Evolutionary conservation across 73 alveolate genomes (phyloP), one percentile per base, ranked within the genome.

Genomic region (Paramecium primaurelia): DNA sequence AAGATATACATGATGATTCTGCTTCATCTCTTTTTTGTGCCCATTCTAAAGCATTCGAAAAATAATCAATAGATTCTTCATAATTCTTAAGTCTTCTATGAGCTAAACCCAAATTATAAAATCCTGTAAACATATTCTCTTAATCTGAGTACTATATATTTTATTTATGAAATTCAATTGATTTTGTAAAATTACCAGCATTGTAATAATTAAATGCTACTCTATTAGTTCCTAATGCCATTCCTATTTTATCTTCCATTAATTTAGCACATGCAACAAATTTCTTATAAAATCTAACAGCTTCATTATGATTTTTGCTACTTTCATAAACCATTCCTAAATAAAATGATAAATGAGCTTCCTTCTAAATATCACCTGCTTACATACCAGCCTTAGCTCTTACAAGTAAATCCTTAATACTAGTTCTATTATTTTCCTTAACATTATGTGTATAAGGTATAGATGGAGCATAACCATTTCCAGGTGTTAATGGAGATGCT

Each of bases 401-500:
- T 89, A 98, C 95, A 59, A 95, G 86, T 88, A 98, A 96, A 92
- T 98, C 99, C 93, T 98, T 94, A 71, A 98, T 93, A 69, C 96
- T 92, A 12, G 96, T 92, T 95, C 93, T 86, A 88, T 86, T 88
- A 28, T 34, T 64, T 90, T 97, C 93, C 85, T 95, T 95, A 51
- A 94, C 92, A 85, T 96, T 96, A 40, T 77, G 93, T 20, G 89
- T 92, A 10, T 93, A 95, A 20, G 99, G 99, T 59, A 98, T 95
- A 28, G 99, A 97, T 73, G 99, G 99, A 36, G 99, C 99, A 98
- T 99, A 98, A 32, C 99, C 99, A 77, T 96, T 95, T 22, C 99
- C 98, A 85, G 99, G 99, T 71, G 98, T 97, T 40, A 97, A 93
- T 3, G 98, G 98, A 30, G 99, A 97, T 20, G 99, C 99, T 32